A percentile compares a stretch with the other conserved stretches of the same genome.
These are phyloP conservation scores for Tetrahymena borealis DNA, from an alignment of 73 alveolate genomes.

Conservation along the genomic window DNA sequence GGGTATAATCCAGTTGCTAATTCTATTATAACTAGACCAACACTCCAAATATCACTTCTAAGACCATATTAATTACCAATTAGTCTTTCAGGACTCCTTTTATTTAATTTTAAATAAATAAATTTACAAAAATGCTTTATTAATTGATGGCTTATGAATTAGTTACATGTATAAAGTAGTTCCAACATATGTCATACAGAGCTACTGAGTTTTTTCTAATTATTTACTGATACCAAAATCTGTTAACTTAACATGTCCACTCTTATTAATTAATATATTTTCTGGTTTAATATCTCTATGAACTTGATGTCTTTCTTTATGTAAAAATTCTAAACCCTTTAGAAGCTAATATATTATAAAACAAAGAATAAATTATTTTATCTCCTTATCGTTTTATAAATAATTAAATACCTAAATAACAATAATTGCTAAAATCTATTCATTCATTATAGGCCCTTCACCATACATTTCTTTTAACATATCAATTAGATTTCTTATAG, in stretches of 20 bases:
- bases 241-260: slow-evolving; percentile 67
- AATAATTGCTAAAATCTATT: slow-evolving; percentile 53
- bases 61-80: slow-evolving; percentile 54
- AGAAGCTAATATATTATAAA: slow-evolving; percentile 11
- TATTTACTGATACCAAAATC: slow-evolving; percentile 81
- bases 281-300: slow-evolving; percentile 79
- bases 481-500: slow-evolving; percentile 48
- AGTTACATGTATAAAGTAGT: slow-evolving; percentile 63
- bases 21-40: slow-evolving; percentile 76
- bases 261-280: slow-evolving; percentile 52
- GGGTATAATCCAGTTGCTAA: slow-evolving; percentile 72
- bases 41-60: slow-evolving; percentile 80
- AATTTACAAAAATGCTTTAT: not conserved
- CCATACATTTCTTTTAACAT: slow-evolving; percentile 16
- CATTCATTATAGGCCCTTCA: slow-evolving; percentile 54
- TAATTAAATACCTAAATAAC: slow-evolving; percentile 25
- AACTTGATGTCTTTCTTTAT: slow-evolving; percentile 54
- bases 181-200: slow-evolving; percentile 72
- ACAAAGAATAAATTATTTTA: not conserved
- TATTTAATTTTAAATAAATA: not conserved
- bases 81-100: slow-evolving; percentile 78
- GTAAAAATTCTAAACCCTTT: slow-evolving; percentile 60
- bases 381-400: not conserved
- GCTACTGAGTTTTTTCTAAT: slow-evolving; percentile 48
- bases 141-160: not conserved